Evolutionary conservation across 768 basidiomycete genomes (phyloP).

Genomic region (Suillus subluteus): DNA sequence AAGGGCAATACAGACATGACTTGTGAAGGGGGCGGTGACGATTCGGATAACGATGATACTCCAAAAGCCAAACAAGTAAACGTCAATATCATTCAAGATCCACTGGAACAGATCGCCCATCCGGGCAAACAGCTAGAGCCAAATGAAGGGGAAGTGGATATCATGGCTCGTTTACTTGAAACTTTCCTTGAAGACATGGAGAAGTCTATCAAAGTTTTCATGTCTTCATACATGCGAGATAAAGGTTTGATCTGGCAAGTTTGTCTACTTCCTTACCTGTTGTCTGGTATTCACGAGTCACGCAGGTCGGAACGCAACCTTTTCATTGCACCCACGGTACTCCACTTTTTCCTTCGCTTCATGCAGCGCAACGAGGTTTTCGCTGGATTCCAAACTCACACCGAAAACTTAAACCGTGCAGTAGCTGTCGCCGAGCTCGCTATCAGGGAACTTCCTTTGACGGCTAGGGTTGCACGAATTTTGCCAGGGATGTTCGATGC

Average conservation of each 20-base stretch:
- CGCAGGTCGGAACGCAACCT: conserved; percentile 48
- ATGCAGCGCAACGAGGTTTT: conserved; percentile 47
- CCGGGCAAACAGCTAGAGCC: conserved; percentile 36
- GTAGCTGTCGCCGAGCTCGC: conserved; percentile 45
- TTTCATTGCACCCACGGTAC: conserved; percentile 43
- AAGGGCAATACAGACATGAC: conserved; percentile 32
- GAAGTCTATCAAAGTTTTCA: conserved; percentile 60
- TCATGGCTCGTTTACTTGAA: conserved; percentile 34
- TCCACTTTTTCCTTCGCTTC: conserved; percentile 50
- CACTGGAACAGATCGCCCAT: conserved; percentile 29
- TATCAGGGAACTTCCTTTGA: conserved; percentile 44
- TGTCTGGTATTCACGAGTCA: conserved; percentile 15
- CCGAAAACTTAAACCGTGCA: conserved; percentile 44
- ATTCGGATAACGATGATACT: conserved; percentile 30
- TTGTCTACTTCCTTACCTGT: conserved; percentile 1
- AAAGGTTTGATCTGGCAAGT: conserved; percentile 68
- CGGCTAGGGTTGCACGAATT: conserved; percentile 39
- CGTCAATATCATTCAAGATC: conserved; percentile 30
- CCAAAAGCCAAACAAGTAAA: conserved; percentile 27
- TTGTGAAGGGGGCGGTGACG: conserved; percentile 31
- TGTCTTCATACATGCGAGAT: conserved; percentile 68
- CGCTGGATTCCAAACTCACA: conserved; percentile 29
- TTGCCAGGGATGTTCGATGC: conserved; percentile 49
- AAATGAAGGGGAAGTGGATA: conserved; percentile 14
- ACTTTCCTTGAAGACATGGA: conserved; percentile 68